phyloP scores from a whole-genome alignment of 2,329 filamentous ascomycete genomes.

The Sodiomyces alkalinus region DNA sequence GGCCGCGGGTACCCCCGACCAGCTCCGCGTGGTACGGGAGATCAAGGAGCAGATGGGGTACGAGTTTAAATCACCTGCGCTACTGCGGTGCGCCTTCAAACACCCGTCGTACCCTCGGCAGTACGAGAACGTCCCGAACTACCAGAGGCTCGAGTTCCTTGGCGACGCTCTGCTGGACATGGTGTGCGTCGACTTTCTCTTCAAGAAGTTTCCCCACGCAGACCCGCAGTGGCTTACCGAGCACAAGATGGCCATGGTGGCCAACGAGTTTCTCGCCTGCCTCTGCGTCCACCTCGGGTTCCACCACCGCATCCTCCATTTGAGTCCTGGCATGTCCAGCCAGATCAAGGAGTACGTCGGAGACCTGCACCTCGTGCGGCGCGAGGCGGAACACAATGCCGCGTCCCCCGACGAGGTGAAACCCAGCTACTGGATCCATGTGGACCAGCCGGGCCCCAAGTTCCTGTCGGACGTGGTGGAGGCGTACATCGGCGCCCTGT shows the following conservation, averaged over 20 bases:
- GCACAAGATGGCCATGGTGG: slow-evolving; percentile 99
- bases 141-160: slow-evolving; percentile 84
- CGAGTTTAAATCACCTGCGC: slow-evolving; percentile 55
- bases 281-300: slow-evolving; percentile 67
- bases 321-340: slow-evolving; percentile 27
- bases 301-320: slow-evolving; percentile 52
- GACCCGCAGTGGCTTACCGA: slow-evolving; percentile 96
- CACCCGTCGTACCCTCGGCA: slow-evolving; percentile 68
- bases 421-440: slow-evolving; percentile 54
- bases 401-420: slow-evolving; percentile 23
- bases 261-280: slow-evolving; percentile 82
- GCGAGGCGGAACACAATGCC: slow-evolving; percentile 17
- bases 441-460: slow-evolving; percentile 54
- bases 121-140: slow-evolving; percentile 69
- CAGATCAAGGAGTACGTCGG: slow-evolving; percentile 38
- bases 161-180: slow-evolving; percentile 83
- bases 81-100: slow-evolving; percentile 73
- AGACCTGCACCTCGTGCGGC: slow-evolving; percentile 37
- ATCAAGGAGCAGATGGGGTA: slow-evolving; percentile 44
- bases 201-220: slow-evolving; percentile 56
- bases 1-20: slow-evolving; percentile 43
- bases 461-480: slow-evolving; percentile 75
- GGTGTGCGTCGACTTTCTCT: slow-evolving; percentile 71
- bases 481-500: slow-evolving; percentile 76
- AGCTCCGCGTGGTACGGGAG: slow-evolving; percentile 50